Percentiles rank a stretch among this genome's conserved stretches.
Evolutionary conservation across 75 land plant species (phyloP).

Genomic region (Sequoia sempervirens): DNA sequence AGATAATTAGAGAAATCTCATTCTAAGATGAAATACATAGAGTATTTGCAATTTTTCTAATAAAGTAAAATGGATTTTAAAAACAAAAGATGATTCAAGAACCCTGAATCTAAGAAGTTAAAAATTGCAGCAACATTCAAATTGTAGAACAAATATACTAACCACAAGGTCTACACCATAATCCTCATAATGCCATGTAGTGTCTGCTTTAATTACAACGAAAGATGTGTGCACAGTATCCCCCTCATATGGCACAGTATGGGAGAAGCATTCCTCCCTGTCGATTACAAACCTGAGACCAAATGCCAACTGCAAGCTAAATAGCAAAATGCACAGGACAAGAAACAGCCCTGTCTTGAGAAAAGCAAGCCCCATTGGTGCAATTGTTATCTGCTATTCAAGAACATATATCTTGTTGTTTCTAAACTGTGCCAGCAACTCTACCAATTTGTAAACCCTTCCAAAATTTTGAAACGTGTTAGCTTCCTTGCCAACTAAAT

Average conservation of each 20-base stretch:
- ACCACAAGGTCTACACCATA: conserved; percentile 80
- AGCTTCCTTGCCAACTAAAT: neutral
- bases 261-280: conserved; percentile 77
- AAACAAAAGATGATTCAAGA: neutral
- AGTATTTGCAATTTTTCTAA: neutral
- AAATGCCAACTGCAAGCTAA: conserved; percentile 7
- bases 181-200: conserved; percentile 51
- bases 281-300: conserved; percentile 72
- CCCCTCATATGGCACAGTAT: conserved; percentile 60
- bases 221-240: conserved; percentile 73
- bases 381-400: neutral
- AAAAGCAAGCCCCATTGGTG: neutral
- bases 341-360: neutral
- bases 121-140: neutral
- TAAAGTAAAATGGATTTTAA: neutral
- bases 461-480: neutral
- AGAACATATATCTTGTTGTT: conserved; percentile 3
- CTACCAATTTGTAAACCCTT: neutral
- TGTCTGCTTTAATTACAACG: conserved; percentile 80
- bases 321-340: conserved; percentile 6
- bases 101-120: neutral
- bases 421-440: neutral
- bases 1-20: neutral
- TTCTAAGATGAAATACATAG: too few relatives aligned
- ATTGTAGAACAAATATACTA: conserved; percentile 13